Evolutionary conservation across 2,329 filamentous ascomycete genomes (phyloP), one percentile per base, ranked within the genome.

Genomic region (Pyrenochaeta sp.): DNA sequence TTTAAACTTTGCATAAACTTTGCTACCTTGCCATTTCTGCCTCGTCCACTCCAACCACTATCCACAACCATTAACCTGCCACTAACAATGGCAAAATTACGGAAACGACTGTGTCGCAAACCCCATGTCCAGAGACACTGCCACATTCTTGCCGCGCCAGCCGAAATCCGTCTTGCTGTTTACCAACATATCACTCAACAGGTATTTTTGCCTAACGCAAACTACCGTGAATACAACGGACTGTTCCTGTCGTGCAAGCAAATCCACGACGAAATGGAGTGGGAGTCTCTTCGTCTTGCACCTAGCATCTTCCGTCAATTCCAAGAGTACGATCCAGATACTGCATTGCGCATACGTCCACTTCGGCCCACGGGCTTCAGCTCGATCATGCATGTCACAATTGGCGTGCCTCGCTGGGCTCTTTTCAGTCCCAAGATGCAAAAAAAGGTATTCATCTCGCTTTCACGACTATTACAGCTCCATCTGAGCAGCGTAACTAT

Each of bases 191-290:
- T 47, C 3, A 37, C 31, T 3, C 36, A 27, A 12, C 7, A 7
- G 7, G 21, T 29, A 30, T 52, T 52, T 23, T 36, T 52, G 11
- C 43, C 36, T 11, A 23, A 47, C 9, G 20, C 30, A 14, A 31
- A 17, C 30, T 47, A 39, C 15, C 27, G 10, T 7, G 18, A 31
- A 7, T 41, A 49, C 45, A 30, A 40, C 3, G 32, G 33, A 32
- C 50, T 44, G 4, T 31, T 49, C 27, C 43, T 54, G 23, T 45
- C 51, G n/a, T 54, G 51, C 45, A 40, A 44, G 21, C 39, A 49
- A 14, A 49, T 54, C 11, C 17, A 18, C 18, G n/a, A 43, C 17
- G 51, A 54, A 29, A 45, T 54, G 46, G 14, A 41, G 12, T 33
- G 35, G 11, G 49, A 52, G 31, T 20, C 35, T 15, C 7, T 42